Evolutionary conservation across 345 rosid species (phyloP), one percentile per base, ranked within the genome.

Genomic region (Murraya koenigii): DNA sequence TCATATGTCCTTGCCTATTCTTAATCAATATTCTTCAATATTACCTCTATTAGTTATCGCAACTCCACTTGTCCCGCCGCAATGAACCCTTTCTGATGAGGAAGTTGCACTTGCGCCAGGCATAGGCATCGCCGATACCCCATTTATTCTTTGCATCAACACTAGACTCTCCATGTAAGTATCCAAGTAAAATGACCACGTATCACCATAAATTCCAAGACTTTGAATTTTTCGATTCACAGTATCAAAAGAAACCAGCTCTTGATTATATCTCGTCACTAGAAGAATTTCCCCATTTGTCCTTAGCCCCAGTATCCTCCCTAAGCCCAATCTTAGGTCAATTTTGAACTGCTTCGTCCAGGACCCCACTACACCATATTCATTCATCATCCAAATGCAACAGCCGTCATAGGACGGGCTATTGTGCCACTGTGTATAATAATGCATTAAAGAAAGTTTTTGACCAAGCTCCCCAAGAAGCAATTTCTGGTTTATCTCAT

Each of bases 301-400:
- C 49, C 81, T 47, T 47, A 82, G 66, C 35, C 84, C 82, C 35
- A 84, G 17, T 41, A 67, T 66, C 72, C 66, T 78, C 30, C 74
- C 77, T 0, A 84, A 49, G 22, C 84, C 82, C 0, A 76, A 82
- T 4, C 58, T 49, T 6, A 86, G 41, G 71, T 84, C 79, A 72
- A 78, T 60, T 9, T 66, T 70, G 63, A 80, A 73, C 61, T 44
- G 73, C 56, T 74, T 82, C 54, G 71, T 61, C 85, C 82, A 84
- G 11, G 84, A 82, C n/a, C 72, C 80, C 3, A 39, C 61, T 2
- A 26, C 49, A 0, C 84, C 78, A 0, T 80, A 80, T 63, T 78
- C 82, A 38, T 65, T 76, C 85, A 86, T 75, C 49, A 78, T 75
- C 87, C 85, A 86, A 58, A 84, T 69, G 75, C 72, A 72, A 38